These are phyloP conservation scores for Lactarius quietus DNA, from an alignment of 768 basidiomycete genomes.

Conservation along the genomic window DNA sequence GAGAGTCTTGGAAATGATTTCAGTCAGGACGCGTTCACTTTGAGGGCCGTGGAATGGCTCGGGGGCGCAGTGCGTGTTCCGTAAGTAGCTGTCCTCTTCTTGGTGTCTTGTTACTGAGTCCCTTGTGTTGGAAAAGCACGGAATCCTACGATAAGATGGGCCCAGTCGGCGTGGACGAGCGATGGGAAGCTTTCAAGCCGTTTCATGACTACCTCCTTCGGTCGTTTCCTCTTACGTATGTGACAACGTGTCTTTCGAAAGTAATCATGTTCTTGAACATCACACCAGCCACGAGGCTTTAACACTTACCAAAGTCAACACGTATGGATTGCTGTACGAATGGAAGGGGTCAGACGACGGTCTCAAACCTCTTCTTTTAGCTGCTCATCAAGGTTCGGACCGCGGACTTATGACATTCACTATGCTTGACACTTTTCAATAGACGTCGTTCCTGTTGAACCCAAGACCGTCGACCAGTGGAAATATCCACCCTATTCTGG, in stretches of 20 bases:
- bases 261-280: not conserved
- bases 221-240: slow-evolving; percentile 62
- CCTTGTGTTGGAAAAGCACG: slow-evolving; percentile 36
- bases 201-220: slow-evolving; percentile 42
- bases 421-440: not conserved
- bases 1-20: slow-evolving; percentile 31
- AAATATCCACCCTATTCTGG: slow-evolving; percentile 62
- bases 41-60: slow-evolving; percentile 37
- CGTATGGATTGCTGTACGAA: slow-evolving; percentile 56
- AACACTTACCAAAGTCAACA: slow-evolving; percentile 54
- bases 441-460: slow-evolving; percentile 71
- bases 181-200: slow-evolving; percentile 39
- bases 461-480: slow-evolving; percentile 54
- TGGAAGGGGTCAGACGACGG: slow-evolving; percentile 51
- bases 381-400: slow-evolving; percentile 49
- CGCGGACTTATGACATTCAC: not conserved
- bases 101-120: not conserved
- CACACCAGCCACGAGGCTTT: slow-evolving; percentile 45
- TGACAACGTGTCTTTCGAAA: not conserved
- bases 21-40: slow-evolving; percentile 36
- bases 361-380: slow-evolving; percentile 53
- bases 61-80: slow-evolving; percentile 40
- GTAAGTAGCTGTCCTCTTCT: slow-evolving; percentile 29
- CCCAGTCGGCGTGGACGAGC: slow-evolving; percentile 45
- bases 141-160: slow-evolving; percentile 50